Evolutionary conservation across 176 grass and related monocot genomes (phyloP), one percentile per base, ranked within the genome.

Genomic region (Alloteropsis semialata): DNA sequence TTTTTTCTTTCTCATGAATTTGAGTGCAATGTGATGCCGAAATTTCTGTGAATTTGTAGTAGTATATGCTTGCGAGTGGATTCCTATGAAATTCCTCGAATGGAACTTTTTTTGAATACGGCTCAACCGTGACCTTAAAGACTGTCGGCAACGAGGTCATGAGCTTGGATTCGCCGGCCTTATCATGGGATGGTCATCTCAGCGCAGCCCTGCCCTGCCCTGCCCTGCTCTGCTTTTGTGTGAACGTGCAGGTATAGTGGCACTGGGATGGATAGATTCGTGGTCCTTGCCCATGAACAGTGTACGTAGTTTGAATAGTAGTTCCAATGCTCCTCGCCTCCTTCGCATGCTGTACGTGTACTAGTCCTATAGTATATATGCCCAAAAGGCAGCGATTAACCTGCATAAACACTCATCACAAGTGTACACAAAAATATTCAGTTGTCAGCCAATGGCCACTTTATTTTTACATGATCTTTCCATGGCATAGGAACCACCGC

Each of bases 241-340:
- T 59, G 82, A 85, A 89, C 87, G 72, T 85, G 87, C 82, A 45
- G 66, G 77, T 34, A 85, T 41, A 76, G 76, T 54, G 77, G 65
- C 62, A 36, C 77, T 5, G 45, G 45, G 62, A 38, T 46, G 67
- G 67, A 48, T 71, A 30, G 68, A 80, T 80, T 68, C 62, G 62
- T 80, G 77, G 77, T 80, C 77, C 77, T 67, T 1, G 6, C 68
- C 48, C 46, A 88, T 65, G 75, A 65, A 50, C 81, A 75, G 87
- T 37, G 87, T 37, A 19, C 32, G 72, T 50, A 24, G 15, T 71
- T 48, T 21, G 27, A 79, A 79, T 65, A 51, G 77, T 65, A 51
- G 77, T 51, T 37, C 12, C 10, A 50, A 64, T 18, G 13, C 5
- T 24, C 27, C 43, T 28, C 29, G 39, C 27, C 39, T 44, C 41